Conservation (phyloP, 2,329 filamentous ascomycete genomes). For the Nigrospora oryzae region DNA sequence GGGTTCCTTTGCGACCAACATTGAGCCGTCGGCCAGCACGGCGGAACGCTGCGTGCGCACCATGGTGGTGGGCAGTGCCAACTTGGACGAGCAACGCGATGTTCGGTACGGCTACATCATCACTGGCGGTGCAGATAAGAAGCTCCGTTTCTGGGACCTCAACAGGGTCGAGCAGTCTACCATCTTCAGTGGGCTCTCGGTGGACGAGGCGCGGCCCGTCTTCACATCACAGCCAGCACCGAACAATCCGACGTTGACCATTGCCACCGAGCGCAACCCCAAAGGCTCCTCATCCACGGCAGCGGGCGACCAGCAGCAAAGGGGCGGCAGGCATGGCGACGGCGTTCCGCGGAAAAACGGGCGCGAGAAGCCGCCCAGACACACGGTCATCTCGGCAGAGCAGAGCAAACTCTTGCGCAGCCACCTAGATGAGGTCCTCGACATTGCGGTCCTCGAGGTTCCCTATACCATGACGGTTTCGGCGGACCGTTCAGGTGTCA, state of each 20-base stretch:
- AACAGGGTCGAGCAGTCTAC: constrained; percentile 67
- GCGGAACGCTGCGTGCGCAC: constrained; percentile 64
- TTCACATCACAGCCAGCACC: constrained; percentile 57
- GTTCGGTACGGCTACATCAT: constrained; percentile 76
- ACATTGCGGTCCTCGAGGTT: constrained; percentile 79
- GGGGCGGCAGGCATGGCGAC: constrained; percentile 14
- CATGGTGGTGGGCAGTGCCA: constrained; percentile 64
- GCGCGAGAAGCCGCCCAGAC: constrained; percentile 50
- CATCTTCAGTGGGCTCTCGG: constrained; percentile 65
- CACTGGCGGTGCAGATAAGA: constrained; percentile 82
- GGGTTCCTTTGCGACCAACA: constrained; percentile 68
- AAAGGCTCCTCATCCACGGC: constrained; percentile 23
- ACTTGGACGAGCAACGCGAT: constrained; percentile 60
- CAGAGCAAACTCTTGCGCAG: constrained; percentile 80
- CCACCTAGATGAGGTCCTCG: constrained; percentile 80
- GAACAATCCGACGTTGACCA: constrained; percentile 33
- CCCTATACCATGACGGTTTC: constrained; percentile 92
- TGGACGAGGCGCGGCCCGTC: constrained; percentile 62
- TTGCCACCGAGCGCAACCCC: constrained; percentile 58
- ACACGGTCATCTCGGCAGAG: constrained; percentile 78
- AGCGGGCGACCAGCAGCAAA: constrained; percentile 19
- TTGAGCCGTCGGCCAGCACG: constrained; percentile 47
- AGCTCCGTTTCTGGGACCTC: constrained; percentile 90
- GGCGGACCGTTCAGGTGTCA: constrained; percentile 78
- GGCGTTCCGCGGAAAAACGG: constrained; percentile 18